Base-by-base conservation (phyloP, 139 green algal species). In the Picochlorum sp. region DNA sequence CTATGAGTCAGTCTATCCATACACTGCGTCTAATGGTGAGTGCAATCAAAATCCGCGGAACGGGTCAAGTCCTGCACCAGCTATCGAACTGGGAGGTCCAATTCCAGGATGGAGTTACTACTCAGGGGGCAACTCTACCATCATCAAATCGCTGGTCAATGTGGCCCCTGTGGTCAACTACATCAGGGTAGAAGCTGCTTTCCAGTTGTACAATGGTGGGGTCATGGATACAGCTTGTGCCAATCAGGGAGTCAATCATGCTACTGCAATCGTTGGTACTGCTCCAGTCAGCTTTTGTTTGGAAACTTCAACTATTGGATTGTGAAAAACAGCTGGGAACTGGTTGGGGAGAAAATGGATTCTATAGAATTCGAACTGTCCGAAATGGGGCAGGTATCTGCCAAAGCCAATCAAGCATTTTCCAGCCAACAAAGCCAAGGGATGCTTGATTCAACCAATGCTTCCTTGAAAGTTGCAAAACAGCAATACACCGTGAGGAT, bases 241-340 rank as follows among this genome's bases (percentile, higher is more conserved):
- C 38, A 18, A 14, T 41, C 6, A 15, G 11, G 6, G 11, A 10
- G 23, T 59, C 51, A 59, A 26, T 14, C 51, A 59, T 59, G 51
- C 51, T 9, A 59, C 21, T 15, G 6, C 21, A 5, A 28, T 59
- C 10, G 20, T 37, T 11, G 51, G 15, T 59, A 34, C 21, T 54
- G 47, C n/a, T 4, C 47, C 8, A 59, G 23, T 9, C 9, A 6
- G 13, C 14, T 59, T 59, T 41, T 59, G 51, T 30, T 59, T 16
- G 51, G 51, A 59, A 59, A 15, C 7, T 30, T 38, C 21, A 30
- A 30, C 23, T 59, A 59, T 14, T 59, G 51, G 51, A 38, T 59
- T 30, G 51, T 59, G 13, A 59, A 59, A 34, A 59, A 59, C 51
- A 30, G 18, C 7, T 59, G 51, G 51, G 51, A n/a, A 28, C 13